These are phyloP conservation scores for Roridomyces roridus DNA, from an alignment of 768 basidiomycete species.

Conservation along the genomic window DNA sequence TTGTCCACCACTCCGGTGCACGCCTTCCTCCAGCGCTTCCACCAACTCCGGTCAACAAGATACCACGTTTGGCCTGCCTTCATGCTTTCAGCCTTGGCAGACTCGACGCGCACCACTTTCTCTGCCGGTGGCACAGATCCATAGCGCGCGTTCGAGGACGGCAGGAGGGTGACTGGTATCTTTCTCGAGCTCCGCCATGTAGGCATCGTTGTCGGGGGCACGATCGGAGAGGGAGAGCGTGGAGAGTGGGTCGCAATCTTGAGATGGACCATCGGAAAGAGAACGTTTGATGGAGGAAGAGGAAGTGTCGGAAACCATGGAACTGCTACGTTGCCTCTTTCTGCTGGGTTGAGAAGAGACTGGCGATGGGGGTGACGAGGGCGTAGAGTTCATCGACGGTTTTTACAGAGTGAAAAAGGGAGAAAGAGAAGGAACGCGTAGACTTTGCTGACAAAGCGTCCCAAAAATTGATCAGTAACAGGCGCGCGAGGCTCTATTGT, in stretches of 20 bases:
- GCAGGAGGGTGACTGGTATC: slow-evolving; percentile 34
- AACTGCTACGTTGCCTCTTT: slow-evolving; percentile 78
- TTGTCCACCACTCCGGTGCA: slow-evolving; percentile 74
- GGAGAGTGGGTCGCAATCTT: slow-evolving; percentile 52
- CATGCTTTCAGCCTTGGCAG: slow-evolving; percentile 55
- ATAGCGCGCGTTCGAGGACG: slow-evolving; percentile 29
- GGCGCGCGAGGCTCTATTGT: too few species aligned
- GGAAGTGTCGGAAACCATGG: slow-evolving; percentile 75
- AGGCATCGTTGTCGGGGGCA: slow-evolving; percentile 67
- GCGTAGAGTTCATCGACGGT: slow-evolving; percentile 41
- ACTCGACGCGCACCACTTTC: slow-evolving; percentile 58
- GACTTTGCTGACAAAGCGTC: slow-evolving; percentile 24
- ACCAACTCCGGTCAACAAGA: slow-evolving; percentile 75
- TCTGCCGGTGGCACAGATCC: slow-evolving; percentile 43
- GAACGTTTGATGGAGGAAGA: slow-evolving; percentile 82
- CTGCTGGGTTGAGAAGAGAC: slow-evolving; percentile 49
- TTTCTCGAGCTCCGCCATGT: slow-evolving; percentile 67
- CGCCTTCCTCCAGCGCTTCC: slow-evolving; percentile 75
- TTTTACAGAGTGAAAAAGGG: not conserved
- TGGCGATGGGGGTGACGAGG: slow-evolving; percentile 47
- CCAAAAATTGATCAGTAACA: not conserved
- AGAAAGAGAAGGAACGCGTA: slow-evolving; percentile 28
- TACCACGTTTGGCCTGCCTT: slow-evolving; percentile 79
- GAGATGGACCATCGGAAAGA: slow-evolving; percentile 67
- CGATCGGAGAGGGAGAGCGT: slow-evolving; percentile 49